Evolutionary conservation across 805 yeast genomes (phyloP), one percentile per base, ranked within the genome.

Genomic region (Saccharomyces jurei): DNA sequence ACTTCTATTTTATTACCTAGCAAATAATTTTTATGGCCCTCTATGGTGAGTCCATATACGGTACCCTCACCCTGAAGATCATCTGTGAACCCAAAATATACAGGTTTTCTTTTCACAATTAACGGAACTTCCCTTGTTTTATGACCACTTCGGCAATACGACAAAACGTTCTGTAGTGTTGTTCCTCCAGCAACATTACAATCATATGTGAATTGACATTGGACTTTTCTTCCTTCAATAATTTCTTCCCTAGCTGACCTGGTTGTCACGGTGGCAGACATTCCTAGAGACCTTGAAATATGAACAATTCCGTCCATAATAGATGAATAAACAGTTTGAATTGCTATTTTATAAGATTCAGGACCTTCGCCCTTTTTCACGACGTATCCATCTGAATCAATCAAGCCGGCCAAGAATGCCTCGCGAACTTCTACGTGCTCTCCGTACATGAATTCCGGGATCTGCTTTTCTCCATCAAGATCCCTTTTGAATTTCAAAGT

Each of bases 251-350:
- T 58, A 28, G 59, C 64, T 21, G 66, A 66, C 46, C 68, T 63
- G 17, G 67, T 59, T 3, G 66, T 57, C n/a, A 66, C 72, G 10
- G 75, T 66, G 10, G 62, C 73, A 8, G 59, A 56, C 49, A 77
- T 68, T 58, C 81, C 81, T 26, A 77, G 63, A 9, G 81, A 77
- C 55, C 79, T 74, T 25, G 76, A 74, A 46, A 76, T 56, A 49
- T 63, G 61, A 9, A 71, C 68, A 51, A 73, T 58, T 30, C 76
- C 77, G 41, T 71, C 68, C 63, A 71, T 58, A 50, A 74, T 66
- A 13, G 66, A 64, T 17, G 66, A 54, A 58, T 63, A 63, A 25
- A 59, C 56, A 5, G 77, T 74, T 41, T 64, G 63, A 32, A 74
- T 63, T 36, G 70, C 57, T 13, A 71, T 75, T 46, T 58, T 58